phyloP scores from a whole-genome alignment of 1,284 basidiomycete species.

The Malassezia sp. region DNA sequence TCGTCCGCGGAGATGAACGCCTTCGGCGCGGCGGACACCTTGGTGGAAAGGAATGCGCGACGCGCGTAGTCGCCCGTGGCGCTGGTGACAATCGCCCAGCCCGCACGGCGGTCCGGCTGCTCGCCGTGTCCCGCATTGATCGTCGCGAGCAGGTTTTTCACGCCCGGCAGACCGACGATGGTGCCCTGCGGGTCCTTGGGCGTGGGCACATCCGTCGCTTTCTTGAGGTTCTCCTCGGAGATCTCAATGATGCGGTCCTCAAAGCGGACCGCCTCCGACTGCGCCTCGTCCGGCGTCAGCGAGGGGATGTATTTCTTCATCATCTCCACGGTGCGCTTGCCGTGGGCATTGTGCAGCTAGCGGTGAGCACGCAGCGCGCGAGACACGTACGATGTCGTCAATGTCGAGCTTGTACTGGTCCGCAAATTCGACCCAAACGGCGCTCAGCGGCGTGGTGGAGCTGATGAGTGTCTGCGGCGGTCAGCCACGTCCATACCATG shows the following conservation, averaged over 20 bases:
- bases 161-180: conserved; percentile 43
- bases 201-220: conserved; percentile 7
- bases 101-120: conserved; percentile 15
- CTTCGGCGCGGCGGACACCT: conserved; percentile 21
- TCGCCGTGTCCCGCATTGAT: conserved; percentile 20
- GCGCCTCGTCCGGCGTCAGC: conserved; percentile 19
- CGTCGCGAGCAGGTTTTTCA: conserved; percentile 28
- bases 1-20: conserved; percentile 41
- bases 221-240: conserved; percentile 22
- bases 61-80: conserved; percentile 42
- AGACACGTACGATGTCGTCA: conserved; percentile 17
- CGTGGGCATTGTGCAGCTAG: conserved; percentile 21
- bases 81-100: conserved; percentile 47
- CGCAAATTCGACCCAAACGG: conserved; percentile 22
- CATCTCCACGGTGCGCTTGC: conserved; percentile 30
- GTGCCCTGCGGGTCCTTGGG: conserved; percentile 19
- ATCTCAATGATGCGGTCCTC: conserved; percentile 25
- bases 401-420: conserved; percentile 24
- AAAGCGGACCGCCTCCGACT: conserved; percentile 18
- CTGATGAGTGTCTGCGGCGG: conserved; percentile 20
- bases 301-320: conserved; percentile 19
- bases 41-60: conserved; percentile 30
- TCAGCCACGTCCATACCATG: conserved; percentile 1
- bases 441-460: conserved; percentile 25
- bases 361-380: neutral